A percentile compares a stretch with the other conserved stretches of the same genome.
Conservation (phyloP, 73 alveolate genomes). For the Tetrahymena elliotti region DNA sequence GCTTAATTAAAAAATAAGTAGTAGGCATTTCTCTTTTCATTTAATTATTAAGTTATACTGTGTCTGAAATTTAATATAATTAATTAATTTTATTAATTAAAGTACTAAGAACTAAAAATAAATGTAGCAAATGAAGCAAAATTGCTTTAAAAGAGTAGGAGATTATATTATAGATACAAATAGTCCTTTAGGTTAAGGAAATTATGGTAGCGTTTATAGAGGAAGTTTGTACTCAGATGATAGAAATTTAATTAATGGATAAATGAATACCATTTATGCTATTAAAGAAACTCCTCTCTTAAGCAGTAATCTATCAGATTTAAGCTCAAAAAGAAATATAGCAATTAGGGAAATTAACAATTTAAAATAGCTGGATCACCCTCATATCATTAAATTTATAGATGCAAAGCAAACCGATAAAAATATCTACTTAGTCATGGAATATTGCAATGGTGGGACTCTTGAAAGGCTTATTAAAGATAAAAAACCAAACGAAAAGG, state of each 20-base stretch:
- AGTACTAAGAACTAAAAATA: not conserved
- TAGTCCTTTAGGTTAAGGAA: not conserved
- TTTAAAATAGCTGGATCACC: conserved; percentile 43
- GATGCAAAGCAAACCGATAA: conserved; percentile 49
- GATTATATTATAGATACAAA: not conserved
- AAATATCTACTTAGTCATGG: conserved; percentile 64
- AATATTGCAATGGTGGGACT: conserved; percentile 69
- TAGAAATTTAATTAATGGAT: not conserved
- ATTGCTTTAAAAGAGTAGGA: not conserved
- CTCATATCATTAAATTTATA: conserved; percentile 50
- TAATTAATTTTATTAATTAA: not conserved
- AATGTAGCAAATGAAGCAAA: not conserved
- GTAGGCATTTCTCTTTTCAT: no score
- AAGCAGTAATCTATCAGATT: not conserved
- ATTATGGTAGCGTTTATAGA: not conserved
- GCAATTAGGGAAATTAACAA: conserved; percentile 43
- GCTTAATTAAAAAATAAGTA: no score
- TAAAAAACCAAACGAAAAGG: conserved; percentile 33
- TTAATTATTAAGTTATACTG: no score
- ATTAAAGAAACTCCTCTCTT: not conserved
- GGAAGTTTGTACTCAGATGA: not conserved
- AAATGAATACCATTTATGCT: not conserved
- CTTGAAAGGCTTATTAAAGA: conserved; percentile 37
- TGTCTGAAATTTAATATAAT: no score
- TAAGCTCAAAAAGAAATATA: not conserved